Conservation (phyloP, 2,329 filamentous ascomycete genomes). For the Penicillium sp. region DNA sequence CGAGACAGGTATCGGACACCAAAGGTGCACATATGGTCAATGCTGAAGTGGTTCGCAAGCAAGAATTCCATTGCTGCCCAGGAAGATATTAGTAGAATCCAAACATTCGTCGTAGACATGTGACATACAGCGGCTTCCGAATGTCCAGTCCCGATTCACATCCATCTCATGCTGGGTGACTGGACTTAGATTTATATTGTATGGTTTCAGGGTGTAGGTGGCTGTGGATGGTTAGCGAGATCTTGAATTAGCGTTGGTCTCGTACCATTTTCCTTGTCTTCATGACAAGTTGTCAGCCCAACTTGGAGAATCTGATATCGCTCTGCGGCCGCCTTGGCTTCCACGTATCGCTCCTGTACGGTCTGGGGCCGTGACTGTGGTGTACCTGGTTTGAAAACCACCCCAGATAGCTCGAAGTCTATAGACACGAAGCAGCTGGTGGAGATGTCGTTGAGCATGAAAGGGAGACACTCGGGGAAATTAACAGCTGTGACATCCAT, state of each 20-base stretch:
- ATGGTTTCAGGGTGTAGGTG: slow-evolving; percentile 58
- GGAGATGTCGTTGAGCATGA: slow-evolving; percentile 57
- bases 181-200: slow-evolving; percentile 63
- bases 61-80: slow-evolving; percentile 58
- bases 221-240: slow-evolving; percentile 27
- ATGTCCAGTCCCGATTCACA: slow-evolving; percentile 59
- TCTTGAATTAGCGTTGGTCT: slow-evolving; percentile 32
- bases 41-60: slow-evolving; percentile 55
- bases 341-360: slow-evolving; percentile 60
- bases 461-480: slow-evolving; percentile 52
- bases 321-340: slow-evolving; percentile 59
- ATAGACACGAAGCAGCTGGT: slow-evolving; percentile 61
- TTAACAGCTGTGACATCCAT: slow-evolving; percentile 58
- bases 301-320: slow-evolving; percentile 64
- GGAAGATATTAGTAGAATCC: slow-evolving; percentile 3
- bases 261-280: slow-evolving; percentile 45
- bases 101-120: background rate
- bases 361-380: slow-evolving; percentile 44
- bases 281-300: slow-evolving; percentile 63
- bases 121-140: slow-evolving; percentile 51
- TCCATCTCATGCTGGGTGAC: slow-evolving; percentile 52
- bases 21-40: slow-evolving; percentile 53
- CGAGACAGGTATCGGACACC: slow-evolving; percentile 64
- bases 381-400: slow-evolving; percentile 44
- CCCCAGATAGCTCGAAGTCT: slow-evolving; percentile 66